Percentiles rank a stretch among this genome's conserved stretches.
Conservation (phyloP, 2,329 filamentous ascomycete genomes). For the Aspergillus eucalypticola region DNA sequence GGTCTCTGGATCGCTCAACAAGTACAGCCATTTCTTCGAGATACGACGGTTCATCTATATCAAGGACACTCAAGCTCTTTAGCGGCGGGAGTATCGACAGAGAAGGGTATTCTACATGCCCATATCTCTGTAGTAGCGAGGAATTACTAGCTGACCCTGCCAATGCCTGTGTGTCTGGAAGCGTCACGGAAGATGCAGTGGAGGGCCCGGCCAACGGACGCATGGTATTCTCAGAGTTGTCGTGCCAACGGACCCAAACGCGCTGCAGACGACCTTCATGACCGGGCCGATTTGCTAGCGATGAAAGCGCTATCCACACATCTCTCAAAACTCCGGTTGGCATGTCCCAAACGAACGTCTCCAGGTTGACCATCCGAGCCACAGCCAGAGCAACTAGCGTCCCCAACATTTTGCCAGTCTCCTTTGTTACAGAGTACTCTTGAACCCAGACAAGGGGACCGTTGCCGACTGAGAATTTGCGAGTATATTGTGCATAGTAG, state of each 20-base stretch:
- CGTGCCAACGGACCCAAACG: constrained; percentile 81
- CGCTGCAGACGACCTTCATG: constrained; percentile 68
- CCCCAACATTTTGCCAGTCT: constrained; percentile 85
- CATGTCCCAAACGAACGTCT: constrained; percentile 87
- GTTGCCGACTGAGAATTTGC: constrained; percentile 83
- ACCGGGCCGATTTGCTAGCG: constrained; percentile 63
- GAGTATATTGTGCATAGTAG: constrained; percentile 74
- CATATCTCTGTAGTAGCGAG: constrained; percentile 53
- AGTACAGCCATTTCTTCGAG: constrained; percentile 79
- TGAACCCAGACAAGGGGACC: constrained; percentile 75
- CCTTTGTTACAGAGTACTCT: constrained; percentile 79
- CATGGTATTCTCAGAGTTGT: constrained; percentile 59
- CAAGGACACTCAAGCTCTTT: constrained; percentile 72
- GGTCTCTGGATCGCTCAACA: constrained; percentile 67
- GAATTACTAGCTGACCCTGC: constrained; percentile 24
- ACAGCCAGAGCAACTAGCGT: constrained; percentile 76
- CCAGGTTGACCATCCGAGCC: constrained; percentile 78
- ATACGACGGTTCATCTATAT: constrained; percentile 81
- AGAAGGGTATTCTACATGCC: constrained; percentile 72
- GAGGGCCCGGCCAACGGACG: constrained; percentile 19
- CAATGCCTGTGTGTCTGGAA: constrained; percentile 19
- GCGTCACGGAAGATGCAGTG: constrained; percentile 19
- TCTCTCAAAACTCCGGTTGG: constrained; percentile 79
- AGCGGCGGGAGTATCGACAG: constrained; percentile 76
- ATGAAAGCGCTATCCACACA: constrained; percentile 76